A percentile compares a stretch with the other conserved stretches of the same genome.
Evolutionary conservation across 805 yeast species (phyloP).

Genomic region (Ogataea ramenticola): DNA sequence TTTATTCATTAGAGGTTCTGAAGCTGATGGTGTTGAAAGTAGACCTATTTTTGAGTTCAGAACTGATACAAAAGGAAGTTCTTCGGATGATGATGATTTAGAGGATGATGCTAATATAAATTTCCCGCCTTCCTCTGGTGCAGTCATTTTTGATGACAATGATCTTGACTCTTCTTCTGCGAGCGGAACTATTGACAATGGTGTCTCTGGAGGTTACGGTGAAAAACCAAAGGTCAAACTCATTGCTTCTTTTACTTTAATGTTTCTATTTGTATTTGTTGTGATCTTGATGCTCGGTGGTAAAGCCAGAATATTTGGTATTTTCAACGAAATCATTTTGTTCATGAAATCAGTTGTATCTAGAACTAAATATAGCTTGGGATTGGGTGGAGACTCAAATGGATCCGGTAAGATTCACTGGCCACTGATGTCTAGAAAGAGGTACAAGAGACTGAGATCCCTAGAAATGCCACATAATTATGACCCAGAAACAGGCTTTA

Average conservation of each 20-base stretch:
- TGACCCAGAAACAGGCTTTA: not conserved
- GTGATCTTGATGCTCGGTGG: constrained; percentile 7
- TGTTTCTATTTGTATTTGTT: constrained; percentile 3
- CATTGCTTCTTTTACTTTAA: constrained; percentile 4
- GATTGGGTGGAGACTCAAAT: not conserved
- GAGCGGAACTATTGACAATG: not conserved
- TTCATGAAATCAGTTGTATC: constrained; percentile 7
- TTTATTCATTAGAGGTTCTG: constrained; percentile 47
- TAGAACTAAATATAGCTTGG: constrained; percentile 1
- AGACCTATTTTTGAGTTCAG: constrained; percentile 35
- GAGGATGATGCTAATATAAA: constrained; percentile 7
- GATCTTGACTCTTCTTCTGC: too few species aligned
- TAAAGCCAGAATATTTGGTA: constrained; percentile 11
- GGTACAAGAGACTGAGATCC: constrained; percentile 19
- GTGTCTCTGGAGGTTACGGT: too few species aligned
- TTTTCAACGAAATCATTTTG: constrained; percentile 11
- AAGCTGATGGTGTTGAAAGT: constrained; percentile 28
- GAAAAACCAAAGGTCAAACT: not conserved
- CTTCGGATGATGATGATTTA: constrained; percentile 23
- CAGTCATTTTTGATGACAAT: not conserved
- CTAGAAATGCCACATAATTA: constrained; percentile 10
- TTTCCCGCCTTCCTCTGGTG: not conserved
- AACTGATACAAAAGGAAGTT: constrained; percentile 13
- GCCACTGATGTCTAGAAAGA: constrained; percentile 12
- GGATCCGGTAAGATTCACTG: constrained; percentile 11